A percentile compares a stretch with the other conserved stretches of the same genome.
Conservation (phyloP, 768 basidiomycete species). For the Hygrophoropsis aurantiaca region DNA sequence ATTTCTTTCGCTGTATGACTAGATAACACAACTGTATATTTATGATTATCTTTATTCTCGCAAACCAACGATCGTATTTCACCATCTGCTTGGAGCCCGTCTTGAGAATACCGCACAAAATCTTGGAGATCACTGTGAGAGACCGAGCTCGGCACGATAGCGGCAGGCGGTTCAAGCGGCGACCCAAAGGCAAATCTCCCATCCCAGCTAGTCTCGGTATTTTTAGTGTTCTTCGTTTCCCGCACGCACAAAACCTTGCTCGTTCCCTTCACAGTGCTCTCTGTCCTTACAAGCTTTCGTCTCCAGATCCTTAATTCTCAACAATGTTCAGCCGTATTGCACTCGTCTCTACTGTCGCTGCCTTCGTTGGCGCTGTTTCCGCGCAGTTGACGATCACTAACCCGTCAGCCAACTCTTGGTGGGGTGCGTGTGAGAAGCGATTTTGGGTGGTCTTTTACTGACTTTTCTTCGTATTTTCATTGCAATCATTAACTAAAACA, state of each 20-base stretch:
- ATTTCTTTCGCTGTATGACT: conserved; percentile 2
- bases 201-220: neutral
- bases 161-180: conserved; percentile 14
- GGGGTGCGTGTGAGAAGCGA: conserved; percentile 46
- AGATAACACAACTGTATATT: conserved; percentile 5
- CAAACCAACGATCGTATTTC: no score
- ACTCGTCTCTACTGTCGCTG: conserved; percentile 35
- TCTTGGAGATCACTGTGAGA: no score
- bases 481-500: neutral
- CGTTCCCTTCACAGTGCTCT: conserved; percentile 18
- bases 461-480: conserved; percentile 1
- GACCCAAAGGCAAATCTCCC: conserved; percentile 17
- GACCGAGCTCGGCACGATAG: no score
- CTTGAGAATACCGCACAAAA: no score
- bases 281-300: conserved; percentile 9
- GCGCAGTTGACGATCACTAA: conserved; percentile 45
- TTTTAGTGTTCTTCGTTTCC: conserved; percentile 12
- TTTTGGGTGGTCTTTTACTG: neutral
- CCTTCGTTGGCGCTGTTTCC: conserved; percentile 37
- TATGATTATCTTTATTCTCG: conserved; percentile 7
- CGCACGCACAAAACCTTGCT: conserved; percentile 15
- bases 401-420: conserved; percentile 52
- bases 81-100: no score
- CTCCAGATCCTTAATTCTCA: neutral
- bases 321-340: conserved; percentile 35